Evolutionary conservation across 2,329 filamentous ascomycete genomes (phyloP).

Genomic region (Akanthomyces muscarius): DNA sequence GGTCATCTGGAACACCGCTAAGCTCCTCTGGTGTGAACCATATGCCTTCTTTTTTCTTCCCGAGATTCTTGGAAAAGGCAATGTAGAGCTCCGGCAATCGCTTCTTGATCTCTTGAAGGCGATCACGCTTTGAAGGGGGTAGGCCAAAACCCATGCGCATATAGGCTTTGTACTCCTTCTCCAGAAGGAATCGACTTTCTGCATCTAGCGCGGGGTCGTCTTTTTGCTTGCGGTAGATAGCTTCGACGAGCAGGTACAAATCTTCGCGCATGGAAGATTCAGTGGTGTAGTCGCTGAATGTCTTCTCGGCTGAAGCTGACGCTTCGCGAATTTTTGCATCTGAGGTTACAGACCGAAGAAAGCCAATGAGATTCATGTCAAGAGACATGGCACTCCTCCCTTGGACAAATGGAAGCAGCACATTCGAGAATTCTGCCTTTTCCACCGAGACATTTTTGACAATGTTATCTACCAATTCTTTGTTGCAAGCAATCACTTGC

Average conservation of each 20-base stretch:
- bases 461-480: constrained; percentile 58
- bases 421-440: constrained; percentile 42
- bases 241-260: constrained; percentile 58
- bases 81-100: constrained; percentile 65
- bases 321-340: constrained; percentile 63
- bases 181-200: constrained; percentile 62
- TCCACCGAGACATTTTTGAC: constrained; percentile 50
- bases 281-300: constrained; percentile 68
- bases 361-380: constrained; percentile 60
- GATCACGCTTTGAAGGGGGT: constrained; percentile 59
- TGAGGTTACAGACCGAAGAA: constrained; percentile 69
- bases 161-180: constrained; percentile 69
- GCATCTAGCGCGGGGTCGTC: constrained; percentile 50
- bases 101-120: constrained; percentile 78
- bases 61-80: constrained; percentile 68
- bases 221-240: constrained; percentile 40
- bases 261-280: constrained; percentile 73
- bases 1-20: constrained; percentile 64
- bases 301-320: constrained; percentile 65
- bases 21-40: constrained; percentile 68
- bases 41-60: constrained; percentile 69
- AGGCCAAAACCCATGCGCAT: constrained; percentile 66
- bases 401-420: constrained; percentile 58
- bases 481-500: constrained; percentile 54
- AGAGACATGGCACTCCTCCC: constrained; percentile 62